A percentile compares a stretch with the other conserved stretches of the same genome.
phyloP scores from a whole-genome alignment of 768 basidiomycete genomes.

The Pleurotus giganteus region DNA sequence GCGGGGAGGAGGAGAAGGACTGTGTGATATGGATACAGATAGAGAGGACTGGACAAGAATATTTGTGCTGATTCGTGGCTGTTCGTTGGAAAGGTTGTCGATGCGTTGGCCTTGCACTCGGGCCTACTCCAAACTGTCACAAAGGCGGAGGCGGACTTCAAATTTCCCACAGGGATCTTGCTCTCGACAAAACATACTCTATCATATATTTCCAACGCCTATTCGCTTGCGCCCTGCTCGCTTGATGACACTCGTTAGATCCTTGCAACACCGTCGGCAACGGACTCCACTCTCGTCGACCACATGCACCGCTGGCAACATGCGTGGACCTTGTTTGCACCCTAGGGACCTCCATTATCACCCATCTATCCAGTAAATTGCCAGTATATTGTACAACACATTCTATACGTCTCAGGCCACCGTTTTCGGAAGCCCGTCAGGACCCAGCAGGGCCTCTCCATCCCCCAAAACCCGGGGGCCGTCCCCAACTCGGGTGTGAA shows the following conservation, averaged over 20 bases:
- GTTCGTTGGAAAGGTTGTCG: slow-evolving; percentile 42
- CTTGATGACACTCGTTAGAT: no score
- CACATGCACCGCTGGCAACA: no score
- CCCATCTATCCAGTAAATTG: no score
- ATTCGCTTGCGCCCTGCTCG: no score
- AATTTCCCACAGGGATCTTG: slow-evolving; percentile 3
- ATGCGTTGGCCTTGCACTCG: slow-evolving; percentile 14
- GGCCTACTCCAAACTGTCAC: slow-evolving; percentile 9
- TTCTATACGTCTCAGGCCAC: slow-evolving; percentile 16
- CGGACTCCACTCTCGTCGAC: no score
- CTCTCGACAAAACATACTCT: no score
- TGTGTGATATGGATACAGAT: slow-evolving; percentile 1
- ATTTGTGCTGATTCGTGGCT: slow-evolving; percentile 59
- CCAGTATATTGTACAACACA: not conserved
- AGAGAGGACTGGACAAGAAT: not conserved
- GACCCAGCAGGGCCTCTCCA: slow-evolving; percentile 64
- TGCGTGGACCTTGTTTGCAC: no score
- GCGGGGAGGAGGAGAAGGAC: not conserved
- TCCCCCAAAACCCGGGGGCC: slow-evolving; percentile 72
- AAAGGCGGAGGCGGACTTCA: slow-evolving; percentile 9
- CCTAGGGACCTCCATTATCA: no score
- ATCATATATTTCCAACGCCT: no score
- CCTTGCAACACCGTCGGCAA: no score
- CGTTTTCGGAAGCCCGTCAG: slow-evolving; percentile 67
- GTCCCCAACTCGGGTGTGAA: slow-evolving; percentile 91